A percentile compares a stretch with the other conserved stretches of the same genome.
Conservation (phyloP, 371 early-diverging fungal genomes). For the Umbelopsis sp. region DNA sequence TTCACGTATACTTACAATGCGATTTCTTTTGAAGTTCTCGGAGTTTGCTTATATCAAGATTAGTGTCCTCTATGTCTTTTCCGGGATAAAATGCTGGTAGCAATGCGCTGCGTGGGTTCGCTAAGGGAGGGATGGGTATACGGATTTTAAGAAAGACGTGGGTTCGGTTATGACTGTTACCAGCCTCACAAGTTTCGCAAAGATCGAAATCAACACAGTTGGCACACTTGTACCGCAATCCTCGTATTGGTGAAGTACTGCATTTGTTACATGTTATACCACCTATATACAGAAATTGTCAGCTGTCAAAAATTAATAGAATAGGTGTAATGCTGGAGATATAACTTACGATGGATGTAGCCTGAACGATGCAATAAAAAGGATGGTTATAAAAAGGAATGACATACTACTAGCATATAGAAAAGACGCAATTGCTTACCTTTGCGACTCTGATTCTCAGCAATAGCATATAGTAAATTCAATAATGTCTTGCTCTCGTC, state of each 20-base stretch:
- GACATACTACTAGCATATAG: background rate
- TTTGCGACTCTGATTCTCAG: conserved; percentile 87
- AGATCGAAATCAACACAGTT: conserved; percentile 94
- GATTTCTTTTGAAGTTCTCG: conserved; percentile 64
- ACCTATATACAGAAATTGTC: conserved; percentile 38
- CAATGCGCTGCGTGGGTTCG: conserved; percentile 83
- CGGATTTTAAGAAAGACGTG: conserved; percentile 91
- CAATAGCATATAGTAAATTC: conserved; percentile 81
- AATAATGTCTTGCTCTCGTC: conserved; percentile 69
- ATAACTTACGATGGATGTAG: conserved; percentile 72
- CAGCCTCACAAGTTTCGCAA: conserved; percentile 90
- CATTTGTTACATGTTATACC: conserved; percentile 95
- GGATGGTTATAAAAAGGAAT: background rate
- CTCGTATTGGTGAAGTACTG: conserved; percentile 83
- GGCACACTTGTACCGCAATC: conserved; percentile 90
- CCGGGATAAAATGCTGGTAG: conserved; percentile 83
- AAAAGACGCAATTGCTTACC: conserved; percentile 45
- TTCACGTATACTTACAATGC: conserved; percentile 63
- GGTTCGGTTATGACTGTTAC: conserved; percentile 73
- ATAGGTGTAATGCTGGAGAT: too few relatives aligned
- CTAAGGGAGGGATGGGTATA: conserved; percentile 94
- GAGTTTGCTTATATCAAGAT: conserved; percentile 38
- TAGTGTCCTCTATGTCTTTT: conserved; percentile 32
- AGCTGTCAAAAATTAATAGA: too few relatives aligned
- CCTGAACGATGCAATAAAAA: conserved; percentile 56